phyloP scores from a whole-genome alignment of 2,329 filamentous ascomycete genomes.

The Botrytis aclada region DNA sequence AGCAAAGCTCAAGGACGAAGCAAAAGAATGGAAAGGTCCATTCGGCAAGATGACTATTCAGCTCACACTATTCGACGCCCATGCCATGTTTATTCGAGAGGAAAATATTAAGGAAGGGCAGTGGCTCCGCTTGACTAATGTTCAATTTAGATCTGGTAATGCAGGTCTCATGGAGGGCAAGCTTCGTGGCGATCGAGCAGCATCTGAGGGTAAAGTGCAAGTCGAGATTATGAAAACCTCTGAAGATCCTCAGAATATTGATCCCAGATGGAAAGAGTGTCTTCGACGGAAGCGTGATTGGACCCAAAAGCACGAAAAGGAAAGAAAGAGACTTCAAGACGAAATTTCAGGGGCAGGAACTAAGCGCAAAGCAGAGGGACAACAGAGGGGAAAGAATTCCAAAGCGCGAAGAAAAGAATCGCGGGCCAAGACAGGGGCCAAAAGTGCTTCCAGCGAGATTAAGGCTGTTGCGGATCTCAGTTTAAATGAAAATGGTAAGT shows the following conservation, averaged over 20 bases:
- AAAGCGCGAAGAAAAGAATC: slow-evolving; percentile 34
- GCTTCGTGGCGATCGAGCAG: slow-evolving; percentile 58
- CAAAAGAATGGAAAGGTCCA: slow-evolving; percentile 66
- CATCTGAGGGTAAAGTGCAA: slow-evolving; percentile 51
- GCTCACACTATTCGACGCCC: slow-evolving; percentile 67
- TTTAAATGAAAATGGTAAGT: slow-evolving; percentile 40
- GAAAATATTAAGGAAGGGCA: slow-evolving; percentile 54
- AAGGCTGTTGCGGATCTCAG: slow-evolving; percentile 21
- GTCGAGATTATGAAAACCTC: slow-evolving; percentile 50
- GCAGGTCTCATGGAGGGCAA: slow-evolving; percentile 64
- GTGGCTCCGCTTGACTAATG: slow-evolving; percentile 67
- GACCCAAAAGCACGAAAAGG: slow-evolving; percentile 41
- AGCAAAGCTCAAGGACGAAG: slow-evolving; percentile 34
- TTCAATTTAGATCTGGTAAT: slow-evolving; percentile 62
- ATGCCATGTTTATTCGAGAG: slow-evolving; percentile 55
- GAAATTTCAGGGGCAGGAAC: slow-evolving; percentile 39
- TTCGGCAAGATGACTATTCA: slow-evolving; percentile 69
- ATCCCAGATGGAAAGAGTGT: slow-evolving; percentile 53
- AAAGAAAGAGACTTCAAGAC: slow-evolving; percentile 40
- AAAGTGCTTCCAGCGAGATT: slow-evolving; percentile 29
- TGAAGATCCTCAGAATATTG: slow-evolving; percentile 44
- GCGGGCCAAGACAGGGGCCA: slow-evolving; percentile 35
- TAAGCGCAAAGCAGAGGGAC: slow-evolving; percentile 30
- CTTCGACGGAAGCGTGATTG: slow-evolving; percentile 65
- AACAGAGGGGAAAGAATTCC: slow-evolving; percentile 22